Percentiles rank a stretch among this genome's conserved stretches.
These are phyloP conservation scores for Blastobotrys chiropterorum DNA, from an alignment of 805 yeast genomes.

Conservation along the genomic window DNA sequence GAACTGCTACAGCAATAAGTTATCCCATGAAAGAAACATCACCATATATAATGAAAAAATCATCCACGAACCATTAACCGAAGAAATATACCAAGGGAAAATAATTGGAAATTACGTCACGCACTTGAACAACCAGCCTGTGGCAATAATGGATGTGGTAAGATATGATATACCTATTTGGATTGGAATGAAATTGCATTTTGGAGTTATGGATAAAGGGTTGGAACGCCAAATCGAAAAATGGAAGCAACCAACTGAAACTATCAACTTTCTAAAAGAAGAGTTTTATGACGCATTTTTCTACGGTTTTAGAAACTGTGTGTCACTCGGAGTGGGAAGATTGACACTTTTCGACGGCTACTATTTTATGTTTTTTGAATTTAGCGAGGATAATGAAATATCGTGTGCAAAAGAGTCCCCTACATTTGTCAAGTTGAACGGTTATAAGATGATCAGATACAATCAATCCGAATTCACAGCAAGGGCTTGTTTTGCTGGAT, in stretches of 20 bases:
- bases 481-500: constrained; percentile 1
- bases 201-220: neutral
- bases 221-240: neutral
- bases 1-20: neutral
- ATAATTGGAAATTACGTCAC: neutral
- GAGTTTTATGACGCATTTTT: neutral
- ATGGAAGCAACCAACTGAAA: neutral
- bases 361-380: constrained; percentile 4
- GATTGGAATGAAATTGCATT: neutral
- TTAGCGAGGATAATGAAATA: neutral
- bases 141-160: neutral
- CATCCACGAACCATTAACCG: neutral
- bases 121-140: neutral
- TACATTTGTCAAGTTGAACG: neutral
- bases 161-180: neutral
- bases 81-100: neutral
- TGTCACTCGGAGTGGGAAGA: neutral
- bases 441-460: neutral
- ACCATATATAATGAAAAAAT: neutral
- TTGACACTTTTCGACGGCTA: constrained; percentile 1
- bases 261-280: neutral
- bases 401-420: neutral
- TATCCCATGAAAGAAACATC: neutral
- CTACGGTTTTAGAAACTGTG: neutral
- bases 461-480: neutral